Evolutionary conservation across 2,329 filamentous ascomycete genomes (phyloP).

Genomic region (Diaporthe sp.): DNA sequence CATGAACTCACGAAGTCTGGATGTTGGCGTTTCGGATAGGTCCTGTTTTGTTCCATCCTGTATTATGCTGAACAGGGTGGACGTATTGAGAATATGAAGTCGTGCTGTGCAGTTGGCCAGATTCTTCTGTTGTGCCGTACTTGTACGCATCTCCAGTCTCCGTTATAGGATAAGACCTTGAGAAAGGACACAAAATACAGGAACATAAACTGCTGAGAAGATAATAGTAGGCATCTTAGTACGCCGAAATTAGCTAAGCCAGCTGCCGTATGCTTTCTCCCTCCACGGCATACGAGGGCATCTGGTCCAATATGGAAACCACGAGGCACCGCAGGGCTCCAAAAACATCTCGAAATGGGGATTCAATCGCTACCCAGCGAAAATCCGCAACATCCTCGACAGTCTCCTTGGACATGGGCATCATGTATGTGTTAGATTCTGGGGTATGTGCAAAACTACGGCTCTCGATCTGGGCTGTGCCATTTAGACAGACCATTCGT

Average conservation of each 20-base stretch:
- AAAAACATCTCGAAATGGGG: neutral
- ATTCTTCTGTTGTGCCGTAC: neutral
- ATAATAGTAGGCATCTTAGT: neutral
- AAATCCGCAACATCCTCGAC: neutral
- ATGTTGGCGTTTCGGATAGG: slow-evolving; percentile 22
- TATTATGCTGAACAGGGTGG: slow-evolving; percentile 27
- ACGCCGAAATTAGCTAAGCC: neutral
- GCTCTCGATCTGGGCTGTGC: slow-evolving; percentile 1
- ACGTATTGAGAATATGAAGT: neutral
- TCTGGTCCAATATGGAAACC: neutral
- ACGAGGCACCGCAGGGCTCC: neutral
- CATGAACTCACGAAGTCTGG: slow-evolving; percentile 3
- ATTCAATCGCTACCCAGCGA: neutral
- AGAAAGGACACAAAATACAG: neutral
- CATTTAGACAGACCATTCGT: neutral
- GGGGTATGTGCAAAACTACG: neutral
- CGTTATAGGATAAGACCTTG: neutral
- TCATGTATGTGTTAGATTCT: neutral
- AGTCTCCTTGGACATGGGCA: neutral
- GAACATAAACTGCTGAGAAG: too few relatives aligned
- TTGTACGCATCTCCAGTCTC: neutral
- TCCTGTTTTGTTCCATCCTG: slow-evolving; percentile 18
- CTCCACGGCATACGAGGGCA: neutral
- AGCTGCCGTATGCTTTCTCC: neutral
- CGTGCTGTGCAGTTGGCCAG: slow-evolving; percentile 18